These are phyloP conservation scores for Xylaria polymorpha DNA, from an alignment of 2,329 filamentous ascomycete genomes.

Conservation along the genomic window DNA sequence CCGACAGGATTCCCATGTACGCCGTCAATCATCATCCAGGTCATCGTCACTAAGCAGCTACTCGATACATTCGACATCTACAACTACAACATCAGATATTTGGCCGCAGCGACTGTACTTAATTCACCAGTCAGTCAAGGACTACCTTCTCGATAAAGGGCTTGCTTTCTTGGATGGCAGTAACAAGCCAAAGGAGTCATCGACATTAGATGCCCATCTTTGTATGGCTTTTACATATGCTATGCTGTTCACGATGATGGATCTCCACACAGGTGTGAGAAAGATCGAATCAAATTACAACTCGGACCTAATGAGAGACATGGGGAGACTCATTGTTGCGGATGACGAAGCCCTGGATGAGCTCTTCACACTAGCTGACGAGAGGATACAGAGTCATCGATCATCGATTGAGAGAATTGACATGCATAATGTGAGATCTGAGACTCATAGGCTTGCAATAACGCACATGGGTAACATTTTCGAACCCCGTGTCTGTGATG, in stretches of 20 bases:
- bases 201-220: neutral
- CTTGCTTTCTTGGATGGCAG: neutral
- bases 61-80: neutral
- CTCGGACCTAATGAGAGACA: neutral
- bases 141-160: constrained; percentile 10
- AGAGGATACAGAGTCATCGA: neutral
- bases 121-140: constrained; percentile 12
- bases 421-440: neutral
- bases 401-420: neutral
- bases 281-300: neutral
- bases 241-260: neutral
- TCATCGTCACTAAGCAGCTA: neutral
- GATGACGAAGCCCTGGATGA: no score
- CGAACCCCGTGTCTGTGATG: neutral
- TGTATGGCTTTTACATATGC: constrained; percentile 6
- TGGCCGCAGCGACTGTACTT: neutral
- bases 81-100: neutral
- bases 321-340: no score
- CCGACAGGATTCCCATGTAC: neutral
- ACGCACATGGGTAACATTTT: neutral
- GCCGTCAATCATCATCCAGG: neutral
- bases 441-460: neutral
- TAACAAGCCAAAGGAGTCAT: neutral
- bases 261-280: neutral
- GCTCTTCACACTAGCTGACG: no score